Evolutionary conservation across 495 filamentous ascomycete genomes (phyloP), one percentile per base, ranked within the genome.

Genomic region (Aspergillus egyptiacus): DNA sequence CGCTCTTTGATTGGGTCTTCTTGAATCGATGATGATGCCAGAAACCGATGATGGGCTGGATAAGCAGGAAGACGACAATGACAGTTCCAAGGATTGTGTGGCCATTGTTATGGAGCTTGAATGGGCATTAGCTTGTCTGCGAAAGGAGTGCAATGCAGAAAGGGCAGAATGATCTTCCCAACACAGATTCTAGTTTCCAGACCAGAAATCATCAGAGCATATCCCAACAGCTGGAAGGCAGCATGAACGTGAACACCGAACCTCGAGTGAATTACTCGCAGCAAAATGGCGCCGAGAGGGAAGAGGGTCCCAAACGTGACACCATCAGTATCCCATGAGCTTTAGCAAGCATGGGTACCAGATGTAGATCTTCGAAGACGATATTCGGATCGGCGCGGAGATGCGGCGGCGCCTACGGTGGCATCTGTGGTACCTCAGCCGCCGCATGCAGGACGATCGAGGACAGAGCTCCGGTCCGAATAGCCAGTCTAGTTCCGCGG

Each of bases 31-130:
- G 14, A 35, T 55, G 46, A 36, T 55, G 46, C 28, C 31, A 39
- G 11, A 50, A 24, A 6, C 52, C 52, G 18, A 50, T 24, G 6
- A 55, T 33, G 13, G 46, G 52, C 22, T 55, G 52, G 18, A 50
- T n/a, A 6, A 55, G 46, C 39, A 55, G 25, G 7, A 55, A 46
- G 13, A 42, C 52, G 19, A 50, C 52, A 11, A 55, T 31, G 7
- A 55, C 41, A 9, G 52, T 50, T 1, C 46, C 52, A 11, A 55
- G 10, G 7, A 50, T 55, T 11, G 52, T 55, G 27, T 55, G 52
- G 1, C 39, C 32, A 11, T 55, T 55, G 14, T 55, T 55, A 28
- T 55, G 46, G 5, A 46, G 25, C 52, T 55, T 28, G 25, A 10
- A 20, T 8, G n/a, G 13, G 31, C 32, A 9, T 43, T 22, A 43